A percentile compares a stretch with the other conserved stretches of the same genome.
These are phyloP conservation scores for Tricholoma saponaceum DNA, from an alignment of 768 basidiomycete genomes.

Conservation along the genomic window DNA sequence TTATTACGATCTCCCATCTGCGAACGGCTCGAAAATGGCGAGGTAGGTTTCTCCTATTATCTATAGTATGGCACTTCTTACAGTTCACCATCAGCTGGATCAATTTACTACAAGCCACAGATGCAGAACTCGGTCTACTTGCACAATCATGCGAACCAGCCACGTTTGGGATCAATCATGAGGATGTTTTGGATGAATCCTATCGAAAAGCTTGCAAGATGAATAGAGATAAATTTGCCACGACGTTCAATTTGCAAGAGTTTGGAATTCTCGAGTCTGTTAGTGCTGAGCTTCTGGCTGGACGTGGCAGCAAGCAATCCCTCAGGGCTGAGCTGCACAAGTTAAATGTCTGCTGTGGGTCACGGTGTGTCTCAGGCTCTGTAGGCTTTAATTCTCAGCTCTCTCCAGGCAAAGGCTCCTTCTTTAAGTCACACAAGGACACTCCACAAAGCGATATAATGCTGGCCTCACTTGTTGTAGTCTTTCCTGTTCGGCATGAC, in stretches of 20 bases:
- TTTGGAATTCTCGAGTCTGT: constrained; percentile 2
- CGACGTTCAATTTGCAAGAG: constrained; percentile 22
- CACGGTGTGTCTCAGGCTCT: no score
- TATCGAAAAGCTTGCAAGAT: constrained; percentile 46
- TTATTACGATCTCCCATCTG: no score
- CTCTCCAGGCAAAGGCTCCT: constrained; percentile 34
- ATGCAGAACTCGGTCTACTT: constrained; percentile 19
- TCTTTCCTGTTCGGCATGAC: constrained; percentile 43
- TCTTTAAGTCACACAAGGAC: constrained; percentile 49
- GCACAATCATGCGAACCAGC: constrained; percentile 33
- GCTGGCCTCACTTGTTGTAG: constrained; percentile 50
- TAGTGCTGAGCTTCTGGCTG: constrained; percentile 10
- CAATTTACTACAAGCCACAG: constrained; percentile 4
- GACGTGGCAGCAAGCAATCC: constrained; percentile 10
- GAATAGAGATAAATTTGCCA: constrained; percentile 30
- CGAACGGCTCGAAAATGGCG: no score
- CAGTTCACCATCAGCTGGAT: constrained; percentile 11
- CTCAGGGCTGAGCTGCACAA: constrained; percentile 30
- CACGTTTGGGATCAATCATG: constrained; percentile 31
- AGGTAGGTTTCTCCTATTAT: no score
- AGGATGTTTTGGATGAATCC: constrained; percentile 39
- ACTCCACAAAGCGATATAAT: constrained; percentile 39
- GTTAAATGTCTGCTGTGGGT: constrained; percentile 33
- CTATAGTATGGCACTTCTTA: no score
- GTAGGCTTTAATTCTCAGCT: constrained; percentile 26